Base-by-base conservation (phyloP, 352 stramenopile genomes). In the Aphanomyces cochlioides region DNA sequence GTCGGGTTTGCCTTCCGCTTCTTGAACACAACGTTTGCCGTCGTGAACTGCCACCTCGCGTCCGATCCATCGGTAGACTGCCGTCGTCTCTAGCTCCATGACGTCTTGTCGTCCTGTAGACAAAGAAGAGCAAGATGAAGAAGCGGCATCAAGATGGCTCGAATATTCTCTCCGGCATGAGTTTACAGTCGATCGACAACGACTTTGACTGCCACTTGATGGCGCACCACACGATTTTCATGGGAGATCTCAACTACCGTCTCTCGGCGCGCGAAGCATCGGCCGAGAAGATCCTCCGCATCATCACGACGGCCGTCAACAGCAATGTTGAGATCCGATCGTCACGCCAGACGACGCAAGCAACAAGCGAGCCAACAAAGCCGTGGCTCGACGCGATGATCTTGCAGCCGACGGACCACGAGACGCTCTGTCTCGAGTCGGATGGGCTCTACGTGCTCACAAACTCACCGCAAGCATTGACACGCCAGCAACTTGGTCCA, bases 191-290 rank as follows among this genome's bases (percentile, higher is more conserved):
- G 72, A 85, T 94, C 59, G 87, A 96, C 70, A 85, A 90, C 40
- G 83, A 84, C 17, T 92, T 95, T 73, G 88, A 90, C 3, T 89
- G 93, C 47, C 79, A 86, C 19, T 68, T 91, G 47, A 72, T 93
- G 34, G 83, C 93, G 60, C 87, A 96, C 64, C 85, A 96, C 77
- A 93, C 83, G 57, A 92, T 97, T 60, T 84, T 97, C 39, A 76
- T 97, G 4, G 90, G 90, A 4, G 90, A 97, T 74, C 79, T 97
- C 17, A 97, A 97, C 73, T 96, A 96, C 71, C 85, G 90, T 13
- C 85, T 96, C 78, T 84, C 78, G 47, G 78, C 66, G 17, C 36
- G 56, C 47, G 71, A 68, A 4, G 65, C 54, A 19, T 43, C 61
- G 38, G 17, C 59, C 40, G 38, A 34, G 19, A 28, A 34, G n/a